Evolutionary conservation across 768 basidiomycete species (phyloP), one percentile per base, ranked within the genome.

Genomic region (Boletus rubroflammeus): DNA sequence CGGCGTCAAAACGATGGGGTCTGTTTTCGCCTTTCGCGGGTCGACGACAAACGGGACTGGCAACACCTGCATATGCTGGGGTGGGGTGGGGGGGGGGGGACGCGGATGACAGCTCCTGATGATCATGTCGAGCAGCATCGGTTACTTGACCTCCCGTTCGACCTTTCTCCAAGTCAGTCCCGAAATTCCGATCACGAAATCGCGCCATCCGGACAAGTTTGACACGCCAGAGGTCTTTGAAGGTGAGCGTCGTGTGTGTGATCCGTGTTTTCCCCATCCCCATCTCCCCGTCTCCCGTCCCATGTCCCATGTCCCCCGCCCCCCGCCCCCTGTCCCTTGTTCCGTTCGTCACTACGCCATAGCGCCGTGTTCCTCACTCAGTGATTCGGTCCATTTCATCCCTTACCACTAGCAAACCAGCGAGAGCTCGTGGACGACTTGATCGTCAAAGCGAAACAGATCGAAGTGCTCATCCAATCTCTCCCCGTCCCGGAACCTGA

Each of bases 371-470:
- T 40, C 51, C 51, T 51, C 43, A 46, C 42, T 23, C 46, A n/a
- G 38, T 19, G 14, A 15, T 39, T 32, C 32, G 26, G 23, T 23
- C 21, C 31, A 6, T n/a, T 34, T 5, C 9, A 6, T 8, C 29
- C 25, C n/a, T 36, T 15, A 1, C 10, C 28, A 13, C 5, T 63
- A 94, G 93, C 83, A 11, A 94, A 90, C 73, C 82, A 87, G 68
- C 86, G 81, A 58, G 92, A 95, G 68, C 83, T 95, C 21, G 90
- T 93, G 5, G 74, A 79, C 15, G 93, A 95, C 63, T 76, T 96
- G 38, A 79, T 94, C 38, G 78, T 83, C 36, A 94, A 95, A 63
- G 90, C 91, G 14, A 95, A 95, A 64, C 90, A 94, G 68, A 81
- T 96, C 39, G 88, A 95, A 62, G 86, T 83, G 62, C 79, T 95